Evolutionary conservation across 805 yeast genomes (phyloP).

Genomic region (Wickerhamiella bombiphila): DNA sequence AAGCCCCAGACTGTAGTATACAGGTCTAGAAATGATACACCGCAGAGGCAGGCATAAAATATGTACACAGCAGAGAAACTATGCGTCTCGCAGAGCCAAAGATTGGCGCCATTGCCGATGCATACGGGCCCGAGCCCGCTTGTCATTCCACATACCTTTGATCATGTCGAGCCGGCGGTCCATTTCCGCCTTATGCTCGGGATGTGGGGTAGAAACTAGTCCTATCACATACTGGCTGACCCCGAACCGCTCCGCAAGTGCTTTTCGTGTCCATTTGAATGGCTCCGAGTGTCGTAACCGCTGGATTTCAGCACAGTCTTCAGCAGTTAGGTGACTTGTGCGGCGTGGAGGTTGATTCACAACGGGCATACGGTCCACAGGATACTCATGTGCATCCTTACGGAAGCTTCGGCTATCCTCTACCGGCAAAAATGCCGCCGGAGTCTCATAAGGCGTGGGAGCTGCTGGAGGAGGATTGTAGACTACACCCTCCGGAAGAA

Average conservation of each 20-base stretch:
- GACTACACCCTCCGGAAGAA: constrained; percentile 44
- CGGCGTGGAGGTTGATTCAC: constrained; percentile 26
- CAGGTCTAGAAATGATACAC: too few relatives aligned
- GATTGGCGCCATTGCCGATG: constrained; percentile 46
- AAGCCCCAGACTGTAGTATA: too few relatives aligned
- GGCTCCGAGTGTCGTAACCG: constrained; percentile 45
- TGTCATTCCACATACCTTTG: constrained; percentile 35
- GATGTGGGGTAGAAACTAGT: constrained; percentile 30
- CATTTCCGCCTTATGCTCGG: constrained; percentile 33
- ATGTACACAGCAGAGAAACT: too few relatives aligned
- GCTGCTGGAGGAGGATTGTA: constrained; percentile 53
- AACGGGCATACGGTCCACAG: constrained; percentile 24
- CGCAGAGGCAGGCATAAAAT: too few relatives aligned
- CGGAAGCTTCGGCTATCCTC: constrained; percentile 38
- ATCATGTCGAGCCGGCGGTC: constrained; percentile 31
- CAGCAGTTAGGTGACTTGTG: constrained; percentile 41
- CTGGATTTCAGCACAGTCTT: constrained; percentile 42
- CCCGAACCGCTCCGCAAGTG: constrained; percentile 44
- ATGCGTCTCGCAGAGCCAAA: constrained; percentile 50
- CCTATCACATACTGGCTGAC: constrained; percentile 41
- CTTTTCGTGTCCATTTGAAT: constrained; percentile 43
- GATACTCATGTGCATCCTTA: constrained; percentile 18
- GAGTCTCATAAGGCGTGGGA: constrained; percentile 42
- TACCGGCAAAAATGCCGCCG: constrained; percentile 50
- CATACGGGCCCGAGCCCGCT: constrained; percentile 34